phyloP scores from a whole-genome alignment of 2,329 filamentous ascomycete genomes.

The Penicillium expansum region DNA sequence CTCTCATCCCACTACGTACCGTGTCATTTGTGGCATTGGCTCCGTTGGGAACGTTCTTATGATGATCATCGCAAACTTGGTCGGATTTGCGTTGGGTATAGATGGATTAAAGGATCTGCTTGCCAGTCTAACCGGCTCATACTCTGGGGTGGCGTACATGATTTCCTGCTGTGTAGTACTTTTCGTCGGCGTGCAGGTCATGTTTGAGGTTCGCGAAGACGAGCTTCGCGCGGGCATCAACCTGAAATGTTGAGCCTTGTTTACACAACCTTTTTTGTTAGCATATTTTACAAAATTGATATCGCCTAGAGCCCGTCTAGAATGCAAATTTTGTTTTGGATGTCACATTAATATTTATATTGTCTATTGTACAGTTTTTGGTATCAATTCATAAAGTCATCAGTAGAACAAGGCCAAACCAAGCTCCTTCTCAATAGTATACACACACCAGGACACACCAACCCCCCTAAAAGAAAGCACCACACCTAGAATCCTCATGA shows the following conservation, averaged over 20 bases:
- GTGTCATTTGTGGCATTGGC: conserved; percentile 75
- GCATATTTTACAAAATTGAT: background rate
- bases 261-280: background rate
- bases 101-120: conserved; percentile 80
- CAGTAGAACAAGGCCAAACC: background rate
- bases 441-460: conserved; percentile 1
- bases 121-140: conserved; percentile 70
- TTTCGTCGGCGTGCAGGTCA: conserved; percentile 84
- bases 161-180: conserved; percentile 67
- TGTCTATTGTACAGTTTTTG: conserved; percentile 14
- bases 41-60: conserved; percentile 82
- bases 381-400: conserved; percentile 22
- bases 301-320: background rate
- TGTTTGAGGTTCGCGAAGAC: conserved; percentile 90
- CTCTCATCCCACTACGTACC: conserved; percentile 66
- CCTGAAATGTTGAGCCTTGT: conserved; percentile 66
- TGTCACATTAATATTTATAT: conserved; percentile 3
- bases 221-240: conserved; percentile 79
- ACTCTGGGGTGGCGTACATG: conserved; percentile 73
- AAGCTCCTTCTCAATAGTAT: conserved; percentile 7
- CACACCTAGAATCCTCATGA: conserved; percentile 49
- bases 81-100: conserved; percentile 88
- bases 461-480: conserved; percentile 37
- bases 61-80: conserved; percentile 94
- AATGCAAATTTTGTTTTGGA: background rate